phyloP scores from a whole-genome alignment of 352 stramenopile species.

The Pythium phragmiticola region DNA sequence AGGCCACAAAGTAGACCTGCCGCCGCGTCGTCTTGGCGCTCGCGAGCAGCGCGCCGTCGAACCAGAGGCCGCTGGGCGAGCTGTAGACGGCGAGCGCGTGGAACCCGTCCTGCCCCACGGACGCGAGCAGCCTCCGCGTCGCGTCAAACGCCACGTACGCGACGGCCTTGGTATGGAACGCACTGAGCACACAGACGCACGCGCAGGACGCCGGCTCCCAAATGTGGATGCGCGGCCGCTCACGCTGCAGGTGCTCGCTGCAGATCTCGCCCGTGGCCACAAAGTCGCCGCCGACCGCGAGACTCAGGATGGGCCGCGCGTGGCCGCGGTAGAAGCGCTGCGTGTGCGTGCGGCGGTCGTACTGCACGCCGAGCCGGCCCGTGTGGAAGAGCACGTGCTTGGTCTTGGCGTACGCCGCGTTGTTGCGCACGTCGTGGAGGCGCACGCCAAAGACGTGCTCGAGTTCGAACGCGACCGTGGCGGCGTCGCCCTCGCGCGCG shows the following conservation, averaged over 20 bases:
- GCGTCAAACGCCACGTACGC: slow-evolving; percentile 61
- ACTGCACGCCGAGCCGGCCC: slow-evolving; percentile 60
- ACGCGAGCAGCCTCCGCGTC: slow-evolving; percentile 46
- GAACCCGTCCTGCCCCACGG: slow-evolving; percentile 70
- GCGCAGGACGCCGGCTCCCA: slow-evolving; percentile 70
- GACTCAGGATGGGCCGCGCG: slow-evolving; percentile 52
- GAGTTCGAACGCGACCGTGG: slow-evolving; percentile 44
- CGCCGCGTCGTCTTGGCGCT: slow-evolving; percentile 47
- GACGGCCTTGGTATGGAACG: slow-evolving; percentile 68
- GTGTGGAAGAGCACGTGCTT: slow-evolving; percentile 69
- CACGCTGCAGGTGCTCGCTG: slow-evolving; percentile 44
- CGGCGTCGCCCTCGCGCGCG: slow-evolving; percentile 37
- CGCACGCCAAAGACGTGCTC: slow-evolving; percentile 72
- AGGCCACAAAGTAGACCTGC: slow-evolving; percentile 60
- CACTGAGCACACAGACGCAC: slow-evolving; percentile 45
- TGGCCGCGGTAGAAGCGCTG: slow-evolving; percentile 72
- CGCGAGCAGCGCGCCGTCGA: slow-evolving; percentile 56
- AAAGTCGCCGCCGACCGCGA: slow-evolving; percentile 52
- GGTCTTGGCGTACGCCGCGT: slow-evolving; percentile 55
- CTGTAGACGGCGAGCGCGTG: slow-evolving; percentile 72
- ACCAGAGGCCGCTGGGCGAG: slow-evolving; percentile 58
- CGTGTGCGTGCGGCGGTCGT: slow-evolving; percentile 66
- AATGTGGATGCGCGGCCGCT: slow-evolving; percentile 66
- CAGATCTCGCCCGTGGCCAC: slow-evolving; percentile 78
- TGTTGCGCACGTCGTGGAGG: slow-evolving; percentile 56